Base-by-base conservation (phyloP, 441 rosid genomes). In the Aleurites moluccanus region DNA sequence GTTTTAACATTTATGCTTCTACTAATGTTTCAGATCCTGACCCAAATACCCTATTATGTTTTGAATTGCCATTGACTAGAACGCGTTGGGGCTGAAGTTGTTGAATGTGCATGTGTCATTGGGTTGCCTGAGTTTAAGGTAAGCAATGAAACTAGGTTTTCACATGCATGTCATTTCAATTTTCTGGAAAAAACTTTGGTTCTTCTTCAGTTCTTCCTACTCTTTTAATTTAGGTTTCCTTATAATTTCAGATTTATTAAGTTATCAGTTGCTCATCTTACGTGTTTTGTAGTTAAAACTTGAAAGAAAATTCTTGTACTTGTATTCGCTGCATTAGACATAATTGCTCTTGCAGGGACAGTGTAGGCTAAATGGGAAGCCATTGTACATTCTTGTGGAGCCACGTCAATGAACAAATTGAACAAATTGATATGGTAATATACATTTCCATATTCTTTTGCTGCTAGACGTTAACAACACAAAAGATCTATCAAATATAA, bases 341-440 rank as follows among this genome's bases (percentile, higher is more conserved):
- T 15, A 35, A 50, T 11, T 20, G 2, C 23, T 35, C 14, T 75
- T 72, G 72, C 88, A 94, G 97, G 96, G 91, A 42, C 89, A 89
- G 67, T 68, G 88, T 80, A 84, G 87, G 87, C 90, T 95, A 71
- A 81, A 90, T 40, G 99, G 98, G 55, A 95, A 90, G 88, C 93
- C 99, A 11, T 88, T 95, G n/a, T 95, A 91, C 70, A 86, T 95
- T 80, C 92, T 95, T 23, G 97, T 95, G 75, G 98, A 91, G 88
- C 97, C 98, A 7, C 91, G 93, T 21, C 83, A 82, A 62, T 40
- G 6, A 27, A 64, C 62, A 15, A 47, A 15, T 25, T 59, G 27
- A 15, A 35, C 40, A 35, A 8, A 42, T 8, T 10, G 45, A 35
- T 35, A 35, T 9, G 13, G 45, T 42, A 42, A 16, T 16, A 18